Evolutionary conservation across 2,329 filamentous ascomycete genomes (phyloP).

Genomic region (Alternaria sp.): DNA sequence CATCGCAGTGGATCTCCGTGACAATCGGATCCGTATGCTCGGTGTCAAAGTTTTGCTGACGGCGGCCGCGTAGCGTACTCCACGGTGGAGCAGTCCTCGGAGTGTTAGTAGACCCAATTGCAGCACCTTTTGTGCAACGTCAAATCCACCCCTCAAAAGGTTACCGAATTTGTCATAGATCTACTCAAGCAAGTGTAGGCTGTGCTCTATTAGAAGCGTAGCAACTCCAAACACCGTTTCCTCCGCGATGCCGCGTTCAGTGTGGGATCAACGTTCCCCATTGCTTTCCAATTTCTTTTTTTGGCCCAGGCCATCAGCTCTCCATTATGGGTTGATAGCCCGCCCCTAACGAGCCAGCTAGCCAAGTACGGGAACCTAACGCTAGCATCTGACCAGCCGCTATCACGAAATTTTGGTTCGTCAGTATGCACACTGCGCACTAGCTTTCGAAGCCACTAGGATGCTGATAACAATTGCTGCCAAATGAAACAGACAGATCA

Average conservation of each 20-base stretch:
- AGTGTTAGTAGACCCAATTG: not conserved
- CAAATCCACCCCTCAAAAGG: not conserved
- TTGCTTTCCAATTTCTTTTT: constrained; percentile 3
- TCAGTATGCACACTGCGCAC: constrained; percentile 6
- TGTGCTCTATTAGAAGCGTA: not conserved
- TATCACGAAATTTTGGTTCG: constrained; percentile 15
- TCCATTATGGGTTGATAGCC: not conserved
- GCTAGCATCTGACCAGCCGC: constrained; percentile 9
- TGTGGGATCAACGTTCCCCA: not conserved
- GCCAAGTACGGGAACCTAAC: constrained; percentile 3
- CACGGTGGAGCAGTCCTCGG: constrained; percentile 9
- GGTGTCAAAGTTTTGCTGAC: constrained; percentile 7
- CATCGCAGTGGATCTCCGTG: constrained; percentile 10
- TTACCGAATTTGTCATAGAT: not conserved
- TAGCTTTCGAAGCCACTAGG: constrained; percentile 11
- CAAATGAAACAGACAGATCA: constrained; percentile 8
- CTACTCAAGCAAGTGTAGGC: not conserved
- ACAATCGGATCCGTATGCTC: constrained; percentile 2
- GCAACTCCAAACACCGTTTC: not conserved
- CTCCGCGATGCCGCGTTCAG: constrained; percentile 1
- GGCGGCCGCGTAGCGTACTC: constrained; percentile 3
- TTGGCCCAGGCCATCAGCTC: not conserved
- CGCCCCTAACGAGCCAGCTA: constrained; percentile 12
- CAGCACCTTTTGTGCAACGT: constrained; percentile 3
- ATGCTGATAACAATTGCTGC: constrained; percentile 6